phyloP scores from a whole-genome alignment of 176 grass and related monocot genomes.

The bread wheat (Triticum aestivum) region IWGSC_CS_RefSeq_v2.1 NC_057798.1:51256595-51257094 shows the following conservation, averaged over 20 bases:
- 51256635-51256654: background rate
- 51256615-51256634: slow-evolving; percentile 12
- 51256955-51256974: slow-evolving; percentile 12
- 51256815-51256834: slow-evolving; percentile 1
- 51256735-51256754: background rate
- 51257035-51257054: background rate
- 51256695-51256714: slow-evolving; percentile 27
- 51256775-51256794: background rate
- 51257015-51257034: background rate
- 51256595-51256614: background rate
- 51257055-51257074: background rate
- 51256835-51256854: slow-evolving; percentile 22
- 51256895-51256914: background rate
- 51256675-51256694: background rate
- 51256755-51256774: background rate
- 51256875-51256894: slow-evolving; percentile 13
- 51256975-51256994: background rate
- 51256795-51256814: background rate
- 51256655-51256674: background rate
- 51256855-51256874: slow-evolving; percentile 25
- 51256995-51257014: slow-evolving; percentile 36
- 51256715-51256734: slow-evolving; percentile 15
- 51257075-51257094: slow-evolving; percentile 19
- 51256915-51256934: background rate
- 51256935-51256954: background rate